These are phyloP conservation scores for Trichophyton simii DNA, from an alignment of 2,329 filamentous ascomycete genomes.

Conservation along the genomic window DNA sequence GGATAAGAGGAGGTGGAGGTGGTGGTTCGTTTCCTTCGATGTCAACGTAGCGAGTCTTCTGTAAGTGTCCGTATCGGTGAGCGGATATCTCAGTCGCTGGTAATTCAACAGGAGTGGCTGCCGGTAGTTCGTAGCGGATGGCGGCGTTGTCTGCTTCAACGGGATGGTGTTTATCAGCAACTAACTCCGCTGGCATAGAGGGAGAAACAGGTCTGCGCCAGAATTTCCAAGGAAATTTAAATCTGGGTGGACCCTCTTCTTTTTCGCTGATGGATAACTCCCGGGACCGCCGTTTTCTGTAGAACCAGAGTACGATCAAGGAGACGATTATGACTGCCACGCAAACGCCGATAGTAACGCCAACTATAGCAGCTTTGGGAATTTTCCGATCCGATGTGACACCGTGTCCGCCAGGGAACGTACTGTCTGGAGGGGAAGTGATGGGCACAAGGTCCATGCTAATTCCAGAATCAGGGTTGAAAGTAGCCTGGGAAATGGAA, in stretches of 20 bases:
- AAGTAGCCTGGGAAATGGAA: conserved; percentile 23
- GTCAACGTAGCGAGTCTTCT: not conserved
- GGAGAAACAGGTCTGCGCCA: conserved; percentile 6
- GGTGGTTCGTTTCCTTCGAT: not conserved
- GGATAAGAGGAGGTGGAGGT: not conserved
- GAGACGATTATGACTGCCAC: conserved; percentile 5
- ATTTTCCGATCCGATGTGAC: not conserved
- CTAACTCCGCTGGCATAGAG: conserved; percentile 13
- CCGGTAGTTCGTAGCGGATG: conserved; percentile 15
- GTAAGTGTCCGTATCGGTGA: not conserved
- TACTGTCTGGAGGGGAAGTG: conserved; percentile 12
- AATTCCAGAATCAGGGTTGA: conserved; percentile 15
- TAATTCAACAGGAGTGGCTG: conserved; percentile 6
- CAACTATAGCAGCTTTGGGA: conserved; percentile 6
- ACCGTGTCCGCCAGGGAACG: conserved; percentile 11
- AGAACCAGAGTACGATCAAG: conserved; percentile 7
- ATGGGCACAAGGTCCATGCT: conserved; percentile 16
- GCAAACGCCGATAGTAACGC: conserved; percentile 9
- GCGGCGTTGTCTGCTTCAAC: conserved; percentile 17
- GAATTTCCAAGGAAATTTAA: conserved; percentile 8
- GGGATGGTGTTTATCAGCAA: conserved; percentile 17
- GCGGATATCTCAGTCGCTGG: conserved; percentile 6
- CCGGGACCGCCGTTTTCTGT: not conserved
- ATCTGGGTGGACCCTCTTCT: not conserved
- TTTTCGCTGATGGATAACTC: not conserved